Evolutionary conservation across 345 rosid genomes (phyloP).

Genomic region (Cardamine occulta): DNA sequence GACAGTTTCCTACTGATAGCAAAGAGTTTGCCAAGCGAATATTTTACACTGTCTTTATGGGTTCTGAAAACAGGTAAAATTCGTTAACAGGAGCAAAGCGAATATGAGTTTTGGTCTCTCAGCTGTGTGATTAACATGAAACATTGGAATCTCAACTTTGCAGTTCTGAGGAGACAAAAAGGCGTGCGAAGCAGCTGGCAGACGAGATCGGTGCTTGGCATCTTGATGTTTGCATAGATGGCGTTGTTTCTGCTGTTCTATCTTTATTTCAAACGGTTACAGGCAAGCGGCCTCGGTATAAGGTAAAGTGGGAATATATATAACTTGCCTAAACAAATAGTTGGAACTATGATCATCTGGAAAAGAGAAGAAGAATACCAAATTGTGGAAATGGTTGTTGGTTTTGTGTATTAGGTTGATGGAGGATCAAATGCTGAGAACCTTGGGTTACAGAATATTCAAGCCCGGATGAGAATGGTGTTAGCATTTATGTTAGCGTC

Average conservation of each 20-base stretch:
- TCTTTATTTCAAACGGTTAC: conserved; percentile 80
- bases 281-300: conserved; percentile 78
- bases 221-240: conserved; percentile 84
- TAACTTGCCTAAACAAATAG: background rate
- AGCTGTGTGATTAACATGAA: background rate
- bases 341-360: conserved; percentile 3
- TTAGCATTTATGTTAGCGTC: conserved; percentile 91
- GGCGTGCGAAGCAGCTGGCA: conserved; percentile 76
- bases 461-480: conserved; percentile 97
- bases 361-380: background rate
- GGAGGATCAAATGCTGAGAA: conserved; percentile 93
- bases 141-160: conserved; percentile 19
- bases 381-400: conserved; percentile 5
- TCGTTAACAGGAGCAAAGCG: conserved; percentile 1
- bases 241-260: conserved; percentile 76
- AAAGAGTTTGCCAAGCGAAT: conserved; percentile 90
- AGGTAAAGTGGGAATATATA: conserved; percentile 49
- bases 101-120: background rate
- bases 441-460: conserved; percentile 89
- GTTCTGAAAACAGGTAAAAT: conserved; percentile 87
- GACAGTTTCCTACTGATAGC: conserved; percentile 81
- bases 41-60: conserved; percentile 95
- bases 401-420: conserved; percentile 61
- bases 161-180: conserved; percentile 79
- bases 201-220: conserved; percentile 96